Evolutionary conservation across 2,329 filamentous ascomycete genomes (phyloP).

Genomic region (Allantophomopsis cytisporea): DNA sequence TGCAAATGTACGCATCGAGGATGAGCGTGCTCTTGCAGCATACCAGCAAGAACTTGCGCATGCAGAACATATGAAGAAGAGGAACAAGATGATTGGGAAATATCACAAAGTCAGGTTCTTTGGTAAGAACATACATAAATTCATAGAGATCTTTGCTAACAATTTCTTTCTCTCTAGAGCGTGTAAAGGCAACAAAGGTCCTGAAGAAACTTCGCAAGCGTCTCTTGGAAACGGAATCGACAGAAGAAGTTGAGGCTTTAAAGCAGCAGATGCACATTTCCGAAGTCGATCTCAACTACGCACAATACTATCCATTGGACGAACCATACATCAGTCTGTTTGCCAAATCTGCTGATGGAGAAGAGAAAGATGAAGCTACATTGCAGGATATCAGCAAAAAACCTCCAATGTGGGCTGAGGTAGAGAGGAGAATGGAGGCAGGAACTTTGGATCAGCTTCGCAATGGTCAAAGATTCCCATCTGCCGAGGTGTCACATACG

Average conservation of each 20-base stretch:
- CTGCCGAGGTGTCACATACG: conserved; percentile 2
- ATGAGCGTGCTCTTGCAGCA: conserved; percentile 58
- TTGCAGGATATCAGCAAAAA: conserved; percentile 17
- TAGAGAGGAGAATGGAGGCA: conserved; percentile 50
- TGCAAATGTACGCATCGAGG: conserved; percentile 51
- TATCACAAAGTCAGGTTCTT: conserved; percentile 83
- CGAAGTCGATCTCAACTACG: conserved; percentile 65
- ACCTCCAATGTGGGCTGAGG: conserved; percentile 49
- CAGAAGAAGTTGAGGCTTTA: conserved; percentile 35
- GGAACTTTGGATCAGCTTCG: conserved; percentile 23
- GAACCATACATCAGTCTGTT: conserved; percentile 58
- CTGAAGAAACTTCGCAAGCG: conserved; percentile 51
- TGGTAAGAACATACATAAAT: conserved; percentile 32
- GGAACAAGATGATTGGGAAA: conserved; percentile 58
- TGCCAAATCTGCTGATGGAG: conserved; percentile 23
- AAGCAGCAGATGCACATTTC: conserved; percentile 48
- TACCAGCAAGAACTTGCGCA: conserved; percentile 50
- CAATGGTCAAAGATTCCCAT: conserved; percentile 8
- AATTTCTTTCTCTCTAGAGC: conserved; percentile 32
- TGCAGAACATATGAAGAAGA: conserved; percentile 44
- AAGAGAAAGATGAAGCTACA: conserved; percentile 11
- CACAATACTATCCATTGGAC: conserved; percentile 56
- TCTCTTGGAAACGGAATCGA: conserved; percentile 34
- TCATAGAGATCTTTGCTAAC: conserved; percentile 4
- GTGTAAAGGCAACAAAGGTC: conserved; percentile 57